Percentiles rank a stretch among this genome's conserved stretches.
These are phyloP conservation scores for Mycosphaerella arachidis DNA, from an alignment of 2,329 filamentous ascomycete genomes.

Conservation along the genomic window DNA sequence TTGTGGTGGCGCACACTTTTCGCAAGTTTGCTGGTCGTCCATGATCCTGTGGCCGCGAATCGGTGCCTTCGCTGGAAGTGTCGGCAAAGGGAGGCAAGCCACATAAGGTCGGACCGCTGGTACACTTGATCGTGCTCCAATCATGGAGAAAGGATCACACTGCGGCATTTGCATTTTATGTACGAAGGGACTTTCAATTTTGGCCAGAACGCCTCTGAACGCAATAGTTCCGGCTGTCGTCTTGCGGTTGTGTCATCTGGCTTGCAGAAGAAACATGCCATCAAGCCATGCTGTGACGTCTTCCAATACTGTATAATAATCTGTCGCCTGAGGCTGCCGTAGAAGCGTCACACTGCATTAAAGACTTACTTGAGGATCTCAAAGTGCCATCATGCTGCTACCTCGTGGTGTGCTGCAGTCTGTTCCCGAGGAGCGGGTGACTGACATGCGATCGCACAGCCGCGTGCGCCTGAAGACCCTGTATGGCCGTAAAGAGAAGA, in stretches of 20 bases:
- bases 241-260: neutral
- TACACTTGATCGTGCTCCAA: neutral
- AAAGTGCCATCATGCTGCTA: neutral
- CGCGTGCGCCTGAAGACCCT: neutral
- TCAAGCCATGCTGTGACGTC: neutral
- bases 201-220: neutral
- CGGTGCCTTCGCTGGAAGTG: neutral
- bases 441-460: neutral
- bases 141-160: neutral
- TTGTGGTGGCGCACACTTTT: neutral
- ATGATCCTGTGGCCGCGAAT: neutral
- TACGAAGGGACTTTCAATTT: neutral
- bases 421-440: neutral
- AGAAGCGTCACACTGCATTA: too few relatives aligned
- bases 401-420: neutral
- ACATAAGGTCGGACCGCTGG: neutral
- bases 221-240: neutral
- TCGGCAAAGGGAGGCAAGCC: neutral
- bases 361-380: too few relatives aligned
- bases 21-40: neutral
- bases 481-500: neutral
- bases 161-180: neutral
- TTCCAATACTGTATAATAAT: neutral
- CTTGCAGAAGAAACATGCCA: neutral
- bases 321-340: neutral